Evolutionary conservation across 495 filamentous ascomycete genomes (phyloP).

Genomic region (Aspergillus nanangensis): DNA sequence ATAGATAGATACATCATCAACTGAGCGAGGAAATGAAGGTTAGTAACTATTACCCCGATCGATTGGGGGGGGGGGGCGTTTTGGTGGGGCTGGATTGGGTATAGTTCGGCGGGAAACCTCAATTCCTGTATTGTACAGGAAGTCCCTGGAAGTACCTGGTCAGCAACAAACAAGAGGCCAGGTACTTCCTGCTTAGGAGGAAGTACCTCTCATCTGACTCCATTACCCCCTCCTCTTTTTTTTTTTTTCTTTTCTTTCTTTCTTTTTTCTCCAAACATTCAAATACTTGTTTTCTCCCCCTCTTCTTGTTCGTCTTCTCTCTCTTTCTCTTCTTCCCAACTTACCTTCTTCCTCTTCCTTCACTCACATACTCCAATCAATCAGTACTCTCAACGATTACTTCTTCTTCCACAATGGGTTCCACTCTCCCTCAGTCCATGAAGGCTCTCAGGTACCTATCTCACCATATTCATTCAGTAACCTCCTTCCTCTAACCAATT

Average conservation of each 20-base stretch:
- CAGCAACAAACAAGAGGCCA: too few species aligned
- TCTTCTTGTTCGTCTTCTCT: background rate
- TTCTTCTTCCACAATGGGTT: constrained; percentile 19
- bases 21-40: too few species aligned
- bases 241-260: constrained; percentile 4
- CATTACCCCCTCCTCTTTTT: background rate
- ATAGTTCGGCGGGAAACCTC: too few species aligned
- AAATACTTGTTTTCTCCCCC: background rate
- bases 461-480: background rate
- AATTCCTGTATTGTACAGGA: too few species aligned
- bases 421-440: constrained; percentile 50
- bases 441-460: constrained; percentile 50
- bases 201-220: constrained; percentile 6
- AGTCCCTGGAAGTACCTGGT: too few species aligned
- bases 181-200: background rate
- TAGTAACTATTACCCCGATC: too few species aligned
- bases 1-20: too few species aligned
- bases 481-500: constrained; percentile 1
- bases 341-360: constrained; percentile 1
- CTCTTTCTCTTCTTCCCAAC: background rate
- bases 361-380: background rate
- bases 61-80: too few species aligned
- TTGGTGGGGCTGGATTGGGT: too few species aligned
- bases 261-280: constrained; percentile 5
- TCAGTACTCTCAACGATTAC: background rate